These are phyloP conservation scores for Cyberlindnera xylosilytica DNA, from an alignment of 805 yeast species.

Conservation along the genomic window DNA sequence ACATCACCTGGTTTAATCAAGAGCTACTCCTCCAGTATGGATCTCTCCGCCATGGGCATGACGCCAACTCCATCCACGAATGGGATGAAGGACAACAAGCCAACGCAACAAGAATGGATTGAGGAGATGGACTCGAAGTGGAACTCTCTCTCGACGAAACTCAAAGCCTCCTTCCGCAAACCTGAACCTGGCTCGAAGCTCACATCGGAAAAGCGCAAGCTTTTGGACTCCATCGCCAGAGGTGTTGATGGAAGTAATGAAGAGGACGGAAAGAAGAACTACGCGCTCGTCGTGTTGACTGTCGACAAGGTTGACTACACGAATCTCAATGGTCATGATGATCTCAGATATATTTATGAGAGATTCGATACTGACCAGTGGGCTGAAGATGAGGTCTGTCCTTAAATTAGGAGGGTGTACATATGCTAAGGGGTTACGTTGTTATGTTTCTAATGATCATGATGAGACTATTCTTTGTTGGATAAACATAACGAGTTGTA, in stretches of 20 bases:
- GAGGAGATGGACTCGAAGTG: slow-evolving; percentile 62
- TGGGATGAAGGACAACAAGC: slow-evolving; percentile 8
- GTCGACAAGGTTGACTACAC: slow-evolving; percentile 69
- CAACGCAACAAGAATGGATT: slow-evolving; percentile 57
- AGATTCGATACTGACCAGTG: slow-evolving; percentile 59
- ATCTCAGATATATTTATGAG: slow-evolving; percentile 47
- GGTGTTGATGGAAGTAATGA: slow-evolving; percentile 81
- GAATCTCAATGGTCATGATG: slow-evolving; percentile 51
- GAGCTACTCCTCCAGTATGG: slow-evolving; percentile 23
- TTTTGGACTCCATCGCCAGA: slow-evolving; percentile 67
- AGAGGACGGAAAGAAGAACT: slow-evolving; percentile 56
- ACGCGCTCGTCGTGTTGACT: slow-evolving; percentile 65
- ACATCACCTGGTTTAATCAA: slow-evolving; percentile 28
- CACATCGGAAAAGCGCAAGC: slow-evolving; percentile 49
- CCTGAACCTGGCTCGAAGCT: slow-evolving; percentile 69
- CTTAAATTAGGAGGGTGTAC: slow-evolving; percentile 35
- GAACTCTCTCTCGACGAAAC: slow-evolving; percentile 51
- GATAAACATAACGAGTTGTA: background rate
- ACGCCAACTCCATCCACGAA: slow-evolving; percentile 10
- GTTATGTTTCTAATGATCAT: slow-evolving; percentile 12
- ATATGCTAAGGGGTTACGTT: background rate
- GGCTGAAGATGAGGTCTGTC: slow-evolving; percentile 78
- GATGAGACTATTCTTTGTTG: slow-evolving; percentile 1
- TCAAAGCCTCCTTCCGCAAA: slow-evolving; percentile 65
- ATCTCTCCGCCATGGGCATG: slow-evolving; percentile 14